phyloP scores from a whole-genome alignment of 2,329 filamentous ascomycete genomes.

The Saccharata proteae region DNA sequence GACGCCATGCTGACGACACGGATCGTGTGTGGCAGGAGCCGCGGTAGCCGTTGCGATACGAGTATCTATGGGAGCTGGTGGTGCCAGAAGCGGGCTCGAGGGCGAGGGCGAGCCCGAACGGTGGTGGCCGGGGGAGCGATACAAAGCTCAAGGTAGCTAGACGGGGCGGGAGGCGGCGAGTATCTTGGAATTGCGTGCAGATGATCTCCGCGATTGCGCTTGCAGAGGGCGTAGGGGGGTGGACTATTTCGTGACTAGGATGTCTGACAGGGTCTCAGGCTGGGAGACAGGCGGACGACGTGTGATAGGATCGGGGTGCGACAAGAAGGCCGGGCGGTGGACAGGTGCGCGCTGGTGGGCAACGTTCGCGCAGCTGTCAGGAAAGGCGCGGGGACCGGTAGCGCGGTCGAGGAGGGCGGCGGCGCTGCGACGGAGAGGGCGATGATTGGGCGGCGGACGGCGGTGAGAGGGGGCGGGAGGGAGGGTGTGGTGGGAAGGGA shows the following conservation, averaged over 20 bases:
- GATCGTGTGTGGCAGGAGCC: conserved; percentile 1
- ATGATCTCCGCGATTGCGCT: conserved; percentile 31
- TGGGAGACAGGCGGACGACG: conserved; percentile 18
- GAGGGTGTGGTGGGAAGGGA: conserved; percentile 7
- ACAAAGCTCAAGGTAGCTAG: conserved; percentile 7
- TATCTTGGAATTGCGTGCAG: conserved; percentile 35
- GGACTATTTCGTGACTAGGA: conserved; percentile 21
- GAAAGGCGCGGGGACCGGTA: conserved; percentile 11
- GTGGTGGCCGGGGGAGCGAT: conserved; percentile 7
- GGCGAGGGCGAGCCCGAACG: conserved; percentile 5
- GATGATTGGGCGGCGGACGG: conserved; percentile 16
- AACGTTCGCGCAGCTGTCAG: conserved; percentile 9
- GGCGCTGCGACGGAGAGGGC: conserved; percentile 11
- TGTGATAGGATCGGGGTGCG: conserved; percentile 20
- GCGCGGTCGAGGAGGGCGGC: conserved; percentile 7
- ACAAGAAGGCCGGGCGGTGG: conserved; percentile 5
- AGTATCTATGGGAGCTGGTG: too few relatives aligned
- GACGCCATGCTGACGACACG: conserved; percentile 57
- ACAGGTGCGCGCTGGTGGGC: conserved; percentile 8
- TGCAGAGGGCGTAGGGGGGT: conserved; percentile 5
- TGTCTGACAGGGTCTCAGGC: conserved; percentile 25
- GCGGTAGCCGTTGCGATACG: conserved; percentile 3
- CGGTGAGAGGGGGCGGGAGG: conserved; percentile 8
- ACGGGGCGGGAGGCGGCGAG: conserved; percentile 8
- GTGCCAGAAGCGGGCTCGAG: too few relatives aligned